phyloP scores from a whole-genome alignment of 805 yeast genomes.

The Candida odintsovae region DNA sequence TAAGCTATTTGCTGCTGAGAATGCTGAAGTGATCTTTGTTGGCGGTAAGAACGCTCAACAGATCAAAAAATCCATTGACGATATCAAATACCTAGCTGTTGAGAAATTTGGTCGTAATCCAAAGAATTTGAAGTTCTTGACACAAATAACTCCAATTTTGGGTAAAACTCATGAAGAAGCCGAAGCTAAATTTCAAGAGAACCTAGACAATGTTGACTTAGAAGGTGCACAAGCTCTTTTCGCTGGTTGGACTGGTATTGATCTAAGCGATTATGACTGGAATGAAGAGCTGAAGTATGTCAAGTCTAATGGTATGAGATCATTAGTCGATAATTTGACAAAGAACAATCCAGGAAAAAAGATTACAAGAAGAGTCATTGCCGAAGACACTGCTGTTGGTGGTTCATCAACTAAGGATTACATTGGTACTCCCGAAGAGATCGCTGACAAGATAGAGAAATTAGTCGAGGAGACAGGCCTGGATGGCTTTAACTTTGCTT shows the following conservation, averaged over 20 bases:
- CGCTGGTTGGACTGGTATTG: constrained; percentile 37
- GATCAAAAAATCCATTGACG: constrained; percentile 26
- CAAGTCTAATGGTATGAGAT: constrained; percentile 17
- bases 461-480: constrained; percentile 28
- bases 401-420: constrained; percentile 24
- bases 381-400: constrained; percentile 21
- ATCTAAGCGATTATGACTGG: constrained; percentile 26
- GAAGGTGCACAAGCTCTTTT: constrained; percentile 36
- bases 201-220: constrained; percentile 23
- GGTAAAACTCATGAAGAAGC: constrained; percentile 36
- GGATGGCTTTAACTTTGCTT: constrained; percentile 28
- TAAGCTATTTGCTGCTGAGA: constrained; percentile 35
- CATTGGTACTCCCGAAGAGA: constrained; percentile 32
- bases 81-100: constrained; percentile 27
- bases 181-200: constrained; percentile 26
- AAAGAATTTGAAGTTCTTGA: constrained; percentile 29
- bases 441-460: constrained; percentile 35
- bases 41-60: constrained; percentile 28
- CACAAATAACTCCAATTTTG: constrained; percentile 28
- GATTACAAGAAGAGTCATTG: constrained; percentile 18
- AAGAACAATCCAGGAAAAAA: constrained; percentile 21
- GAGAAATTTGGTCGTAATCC: constrained; percentile 29
- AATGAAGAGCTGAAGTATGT: constrained; percentile 27
- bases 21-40: constrained; percentile 38
- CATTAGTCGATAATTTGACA: constrained; percentile 18